phyloP scores from a whole-genome alignment of 139 green algal genomes.

The Mesotaenium endlicherianum region DNA sequence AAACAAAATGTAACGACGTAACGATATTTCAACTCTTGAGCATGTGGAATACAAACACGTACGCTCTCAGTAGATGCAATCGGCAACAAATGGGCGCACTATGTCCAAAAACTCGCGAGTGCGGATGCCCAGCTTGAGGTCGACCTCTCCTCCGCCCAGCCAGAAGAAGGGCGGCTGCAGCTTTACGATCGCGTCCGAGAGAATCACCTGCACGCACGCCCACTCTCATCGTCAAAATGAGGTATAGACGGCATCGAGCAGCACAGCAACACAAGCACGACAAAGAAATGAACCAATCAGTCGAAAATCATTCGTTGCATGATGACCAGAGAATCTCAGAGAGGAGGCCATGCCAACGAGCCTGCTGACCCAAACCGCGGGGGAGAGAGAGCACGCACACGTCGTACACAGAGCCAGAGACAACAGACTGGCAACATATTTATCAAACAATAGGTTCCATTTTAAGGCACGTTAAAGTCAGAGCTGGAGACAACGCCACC shows the following conservation, averaged over 20 bases:
- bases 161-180: conserved; percentile 49
- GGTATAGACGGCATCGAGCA: neutral
- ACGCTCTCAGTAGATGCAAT: conserved; percentile 55
- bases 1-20: no score
- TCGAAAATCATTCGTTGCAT: neutral
- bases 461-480: no score
- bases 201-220: conserved; percentile 73
- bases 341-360: neutral
- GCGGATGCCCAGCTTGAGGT: conserved; percentile 74
- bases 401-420: no score
- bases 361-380: neutral
- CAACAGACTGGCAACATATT: no score
- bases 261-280: neutral
- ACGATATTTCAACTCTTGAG: no score
- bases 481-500: no score
- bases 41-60: no score
- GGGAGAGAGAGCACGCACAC: neutral
- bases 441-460: no score
- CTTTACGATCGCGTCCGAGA: conserved; percentile 61
- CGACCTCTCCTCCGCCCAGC: conserved; percentile 81
- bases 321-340: neutral
- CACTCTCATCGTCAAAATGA: no score
- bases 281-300: neutral
- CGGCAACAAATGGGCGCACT: conserved; percentile 35
- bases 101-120: conserved; percentile 14